Evolutionary conservation across 2,329 filamentous ascomycete species (phyloP).

Genomic region (Elsinoe australis): DNA sequence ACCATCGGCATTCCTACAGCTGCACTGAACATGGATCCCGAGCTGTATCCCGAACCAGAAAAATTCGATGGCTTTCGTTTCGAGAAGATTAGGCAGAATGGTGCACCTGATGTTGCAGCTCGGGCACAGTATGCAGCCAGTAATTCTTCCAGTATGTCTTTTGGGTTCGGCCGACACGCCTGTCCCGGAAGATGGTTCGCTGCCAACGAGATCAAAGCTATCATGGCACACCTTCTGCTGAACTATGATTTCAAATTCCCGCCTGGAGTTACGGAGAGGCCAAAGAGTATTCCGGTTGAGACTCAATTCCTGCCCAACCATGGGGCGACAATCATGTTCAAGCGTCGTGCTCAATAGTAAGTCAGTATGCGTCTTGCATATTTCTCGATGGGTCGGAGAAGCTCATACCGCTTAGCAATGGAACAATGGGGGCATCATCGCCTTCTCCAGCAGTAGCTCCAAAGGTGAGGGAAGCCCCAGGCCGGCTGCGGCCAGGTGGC

Average conservation of each 20-base stretch:
- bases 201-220: constrained; percentile 16
- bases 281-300: constrained; percentile 2
- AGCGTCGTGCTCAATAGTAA: background rate
- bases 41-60: constrained; percentile 1
- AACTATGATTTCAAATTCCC: constrained; percentile 18
- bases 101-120: background rate
- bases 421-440: background rate
- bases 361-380: background rate
- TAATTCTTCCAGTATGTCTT: constrained; percentile 13
- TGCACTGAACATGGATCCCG: constrained; percentile 14
- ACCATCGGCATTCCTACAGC: constrained; percentile 9
- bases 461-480: too few species aligned
- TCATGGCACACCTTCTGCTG: constrained; percentile 16
- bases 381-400: too few species aligned
- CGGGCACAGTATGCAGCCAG: constrained; percentile 10
- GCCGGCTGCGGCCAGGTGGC: background rate
- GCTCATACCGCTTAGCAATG: too few species aligned
- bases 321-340: constrained; percentile 4
- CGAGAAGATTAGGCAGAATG: constrained; percentile 11
- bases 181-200: constrained; percentile 18
- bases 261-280: background rate
- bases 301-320: constrained; percentile 27
- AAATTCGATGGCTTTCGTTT: constrained; percentile 14
- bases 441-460: background rate
- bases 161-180: constrained; percentile 17